phyloP scores from a whole-genome alignment of 2,329 filamentous ascomycete species.

The Aspergillus novoparasiticus region DNA sequence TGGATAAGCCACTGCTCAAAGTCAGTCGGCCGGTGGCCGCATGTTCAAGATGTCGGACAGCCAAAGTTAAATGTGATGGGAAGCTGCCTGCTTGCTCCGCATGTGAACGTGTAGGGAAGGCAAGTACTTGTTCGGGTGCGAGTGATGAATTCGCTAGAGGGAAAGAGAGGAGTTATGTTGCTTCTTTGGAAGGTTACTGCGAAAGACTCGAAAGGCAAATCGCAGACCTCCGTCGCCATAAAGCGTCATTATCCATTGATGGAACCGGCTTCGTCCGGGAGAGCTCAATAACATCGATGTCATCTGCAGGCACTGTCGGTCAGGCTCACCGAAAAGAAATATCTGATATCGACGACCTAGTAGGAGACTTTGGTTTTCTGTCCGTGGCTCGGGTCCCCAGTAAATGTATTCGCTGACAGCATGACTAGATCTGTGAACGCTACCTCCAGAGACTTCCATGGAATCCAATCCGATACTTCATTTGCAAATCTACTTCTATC shows the following conservation, averaged over 20 bases:
- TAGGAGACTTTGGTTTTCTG: slow-evolving; percentile 92
- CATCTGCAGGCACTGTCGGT: slow-evolving; percentile 29
- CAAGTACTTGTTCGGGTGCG: slow-evolving; percentile 85
- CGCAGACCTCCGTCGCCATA: slow-evolving; percentile 44
- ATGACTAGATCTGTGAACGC: slow-evolving; percentile 79
- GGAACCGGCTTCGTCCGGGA: slow-evolving; percentile 33
- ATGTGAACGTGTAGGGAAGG: slow-evolving; percentile 86
- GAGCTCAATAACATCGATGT: slow-evolving; percentile 40
- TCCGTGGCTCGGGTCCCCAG: slow-evolving; percentile 49
- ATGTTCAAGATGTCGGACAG: slow-evolving; percentile 79
- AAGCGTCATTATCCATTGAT: slow-evolving; percentile 29
- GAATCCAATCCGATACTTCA: slow-evolving; percentile 84
- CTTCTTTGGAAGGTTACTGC: slow-evolving; percentile 86
- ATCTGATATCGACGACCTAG: slow-evolving; percentile 84
- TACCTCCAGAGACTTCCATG: slow-evolving; percentile 90
- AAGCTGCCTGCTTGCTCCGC: slow-evolving; percentile 94
- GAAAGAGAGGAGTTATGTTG: slow-evolving; percentile 95
- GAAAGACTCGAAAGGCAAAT: slow-evolving; percentile 84
- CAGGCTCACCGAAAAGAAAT: slow-evolving; percentile 65
- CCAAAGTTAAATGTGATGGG: slow-evolving; percentile 98
- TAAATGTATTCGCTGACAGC: slow-evolving; percentile 9
- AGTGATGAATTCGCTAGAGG: slow-evolving; percentile 95
- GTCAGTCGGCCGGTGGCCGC: slow-evolving; percentile 79
- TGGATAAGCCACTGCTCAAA: slow-evolving; percentile 45
- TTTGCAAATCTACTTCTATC: slow-evolving; percentile 86